Conservation (phyloP, 331 rosid genomes). For the Malus hybrid region DNA sequence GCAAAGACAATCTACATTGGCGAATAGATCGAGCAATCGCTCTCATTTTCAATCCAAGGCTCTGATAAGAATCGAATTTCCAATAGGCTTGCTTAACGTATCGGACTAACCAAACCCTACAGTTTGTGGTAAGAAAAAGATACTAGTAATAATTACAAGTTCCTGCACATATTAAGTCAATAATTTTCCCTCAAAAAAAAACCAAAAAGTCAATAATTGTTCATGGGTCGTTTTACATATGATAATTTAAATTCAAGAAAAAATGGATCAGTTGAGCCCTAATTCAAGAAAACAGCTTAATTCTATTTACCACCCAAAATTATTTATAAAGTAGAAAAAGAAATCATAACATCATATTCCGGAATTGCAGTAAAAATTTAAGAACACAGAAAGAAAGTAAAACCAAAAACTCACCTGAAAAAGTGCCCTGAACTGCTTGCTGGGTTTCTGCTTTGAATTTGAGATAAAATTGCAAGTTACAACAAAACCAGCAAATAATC, state of each 20-base stretch:
- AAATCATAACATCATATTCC: not conserved
- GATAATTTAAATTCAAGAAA: too few relatives aligned
- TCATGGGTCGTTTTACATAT: not conserved
- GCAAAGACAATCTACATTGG: constrained; percentile 28
- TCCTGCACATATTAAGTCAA: not conserved
- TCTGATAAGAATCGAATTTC: not conserved
- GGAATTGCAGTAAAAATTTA: too few relatives aligned
- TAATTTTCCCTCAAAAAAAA: too few relatives aligned
- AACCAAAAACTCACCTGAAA: not conserved
- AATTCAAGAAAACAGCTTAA: too few relatives aligned
- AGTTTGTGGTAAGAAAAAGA: not conserved
- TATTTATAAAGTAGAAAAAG: too few relatives aligned
- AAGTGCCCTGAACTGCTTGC: not conserved
- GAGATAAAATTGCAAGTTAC: not conserved
- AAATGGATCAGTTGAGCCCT: too few relatives aligned
- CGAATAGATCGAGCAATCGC: constrained; percentile 41
- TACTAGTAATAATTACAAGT: not conserved
- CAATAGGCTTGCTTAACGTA: not conserved
- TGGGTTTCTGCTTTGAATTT: not conserved
- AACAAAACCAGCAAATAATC: not conserved
- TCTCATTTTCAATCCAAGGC: constrained; percentile 50
- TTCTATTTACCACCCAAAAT: too few relatives aligned
- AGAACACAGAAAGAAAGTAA: not conserved
- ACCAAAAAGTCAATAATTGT: not conserved
- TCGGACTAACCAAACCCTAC: constrained; percentile 18